Evolutionary conservation across 257 asterid genomes (phyloP).

Genomic region (Dorcoceras hygrometricum): DNA sequence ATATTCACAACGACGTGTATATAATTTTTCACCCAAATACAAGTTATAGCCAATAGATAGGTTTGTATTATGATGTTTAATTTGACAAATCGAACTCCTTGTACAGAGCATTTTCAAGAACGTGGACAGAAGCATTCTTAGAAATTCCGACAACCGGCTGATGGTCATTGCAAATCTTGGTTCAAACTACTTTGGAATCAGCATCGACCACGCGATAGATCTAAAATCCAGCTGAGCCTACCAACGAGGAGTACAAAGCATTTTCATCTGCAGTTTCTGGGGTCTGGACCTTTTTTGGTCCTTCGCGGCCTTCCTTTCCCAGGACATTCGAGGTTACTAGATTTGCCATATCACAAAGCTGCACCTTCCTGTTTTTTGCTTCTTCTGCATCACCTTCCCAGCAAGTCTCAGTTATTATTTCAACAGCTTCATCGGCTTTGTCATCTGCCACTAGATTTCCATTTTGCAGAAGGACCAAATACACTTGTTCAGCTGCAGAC

Average conservation of each 20-base stretch:
- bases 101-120: background rate
- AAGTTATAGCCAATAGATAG: background rate
- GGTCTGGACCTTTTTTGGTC: conserved; percentile 30
- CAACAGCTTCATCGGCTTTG: conserved; percentile 62
- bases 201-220: background rate
- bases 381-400: conserved; percentile 89
- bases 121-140: background rate
- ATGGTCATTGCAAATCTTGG: background rate
- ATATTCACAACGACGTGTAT: background rate
- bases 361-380: conserved; percentile 59
- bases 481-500: conserved; percentile 79
- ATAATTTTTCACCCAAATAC: background rate
- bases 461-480: conserved; percentile 71
- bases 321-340: conserved; percentile 36
- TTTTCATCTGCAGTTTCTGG: conserved; percentile 59
- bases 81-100: background rate
- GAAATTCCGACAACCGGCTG: background rate
- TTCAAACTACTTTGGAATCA: background rate
- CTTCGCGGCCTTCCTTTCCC: conserved; percentile 24
- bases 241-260: conserved; percentile 77
- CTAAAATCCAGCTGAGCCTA: conserved; percentile 89
- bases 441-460: conserved; percentile 53
- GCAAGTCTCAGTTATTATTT: conserved; percentile 75
- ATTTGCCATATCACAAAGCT: conserved; percentile 51
- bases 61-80: background rate